Conservation (phyloP, 1,284 basidiomycete genomes). For the Polyporus tsugae region DNA sequence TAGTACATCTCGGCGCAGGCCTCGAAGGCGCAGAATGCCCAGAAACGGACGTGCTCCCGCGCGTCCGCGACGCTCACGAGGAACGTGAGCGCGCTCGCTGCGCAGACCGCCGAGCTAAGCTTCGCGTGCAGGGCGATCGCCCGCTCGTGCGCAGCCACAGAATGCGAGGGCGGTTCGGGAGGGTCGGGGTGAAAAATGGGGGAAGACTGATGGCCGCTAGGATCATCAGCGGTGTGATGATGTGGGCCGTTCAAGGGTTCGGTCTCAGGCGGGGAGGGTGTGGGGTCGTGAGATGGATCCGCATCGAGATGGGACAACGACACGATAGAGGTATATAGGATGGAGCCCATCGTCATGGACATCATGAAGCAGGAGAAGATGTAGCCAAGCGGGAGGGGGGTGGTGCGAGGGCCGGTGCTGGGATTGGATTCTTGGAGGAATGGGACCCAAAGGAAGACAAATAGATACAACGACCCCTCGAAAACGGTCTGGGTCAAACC, state of each 20-base stretch:
- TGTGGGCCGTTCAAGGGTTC: background rate
- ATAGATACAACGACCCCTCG: constrained; percentile 84
- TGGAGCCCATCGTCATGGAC: constrained; percentile 80
- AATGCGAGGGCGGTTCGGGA: too few species aligned
- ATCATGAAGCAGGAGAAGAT: constrained; percentile 84
- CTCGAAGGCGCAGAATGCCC: constrained; percentile 78
- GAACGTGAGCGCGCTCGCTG: constrained; percentile 64
- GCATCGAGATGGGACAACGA: constrained; percentile 46
- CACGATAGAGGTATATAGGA: constrained; percentile 67
- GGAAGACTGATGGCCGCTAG: background rate
- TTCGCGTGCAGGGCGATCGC: constrained; percentile 70
- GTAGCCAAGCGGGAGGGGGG: constrained; percentile 69
- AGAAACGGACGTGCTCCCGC: constrained; percentile 65
- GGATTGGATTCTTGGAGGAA: constrained; percentile 67
- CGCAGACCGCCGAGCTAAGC: constrained; percentile 69
- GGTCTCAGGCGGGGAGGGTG: constrained; percentile 4
- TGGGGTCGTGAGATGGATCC: constrained; percentile 10
- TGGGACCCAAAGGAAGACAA: constrained; percentile 84
- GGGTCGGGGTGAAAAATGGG: background rate
- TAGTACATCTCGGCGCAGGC: constrained; percentile 83
- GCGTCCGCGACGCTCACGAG: constrained; percentile 56
- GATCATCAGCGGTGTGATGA: constrained; percentile 15
- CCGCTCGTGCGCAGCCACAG: constrained; percentile 40
- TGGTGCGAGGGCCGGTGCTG: constrained; percentile 30
- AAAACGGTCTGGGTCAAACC: constrained; percentile 80